These are phyloP conservation scores for Aspergillus nanangensis DNA, from an alignment of 495 filamentous ascomycete species.

Conservation along the genomic window DNA sequence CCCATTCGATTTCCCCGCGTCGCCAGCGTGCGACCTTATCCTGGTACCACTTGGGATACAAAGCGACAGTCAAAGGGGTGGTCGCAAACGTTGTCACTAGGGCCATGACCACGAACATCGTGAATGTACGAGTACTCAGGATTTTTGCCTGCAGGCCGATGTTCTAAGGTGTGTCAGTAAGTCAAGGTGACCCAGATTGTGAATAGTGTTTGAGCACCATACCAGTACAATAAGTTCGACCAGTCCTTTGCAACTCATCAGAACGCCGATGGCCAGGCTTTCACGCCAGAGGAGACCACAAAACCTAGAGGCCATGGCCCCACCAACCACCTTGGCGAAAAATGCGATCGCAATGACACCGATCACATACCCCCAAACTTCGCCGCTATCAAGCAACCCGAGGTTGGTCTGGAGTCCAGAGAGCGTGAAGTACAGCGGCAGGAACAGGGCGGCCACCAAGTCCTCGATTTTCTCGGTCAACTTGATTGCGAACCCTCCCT, in stretches of 20 bases:
- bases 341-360: constrained; percentile 83
- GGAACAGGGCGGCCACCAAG: constrained; percentile 79
- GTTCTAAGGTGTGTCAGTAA: constrained; percentile 57
- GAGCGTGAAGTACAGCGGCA: constrained; percentile 93
- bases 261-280: constrained; percentile 80
- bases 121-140: constrained; percentile 82
- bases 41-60: constrained; percentile 91
- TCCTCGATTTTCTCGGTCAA: constrained; percentile 96
- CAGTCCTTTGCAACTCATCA: constrained; percentile 98
- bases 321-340: constrained; percentile 78
- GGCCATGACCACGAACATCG: constrained; percentile 98
- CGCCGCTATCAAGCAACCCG: constrained; percentile 75
- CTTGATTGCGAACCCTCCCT: constrained; percentile 91
- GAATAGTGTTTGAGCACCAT: constrained; percentile 24
- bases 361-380: constrained; percentile 90
- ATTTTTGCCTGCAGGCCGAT: constrained; percentile 93
- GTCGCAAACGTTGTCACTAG: constrained; percentile 89
- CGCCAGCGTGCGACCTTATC: constrained; percentile 88
- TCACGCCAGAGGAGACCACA: constrained; percentile 90
- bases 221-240: constrained; percentile 94
- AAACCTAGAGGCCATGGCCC: constrained; percentile 70
- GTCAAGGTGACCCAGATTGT: background rate
- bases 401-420: constrained; percentile 89
- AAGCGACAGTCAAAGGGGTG: constrained; percentile 68
- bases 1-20: constrained; percentile 91